phyloP scores from a whole-genome alignment of 1,284 basidiomycete genomes.

The Rhodotorula sp. region DNA sequence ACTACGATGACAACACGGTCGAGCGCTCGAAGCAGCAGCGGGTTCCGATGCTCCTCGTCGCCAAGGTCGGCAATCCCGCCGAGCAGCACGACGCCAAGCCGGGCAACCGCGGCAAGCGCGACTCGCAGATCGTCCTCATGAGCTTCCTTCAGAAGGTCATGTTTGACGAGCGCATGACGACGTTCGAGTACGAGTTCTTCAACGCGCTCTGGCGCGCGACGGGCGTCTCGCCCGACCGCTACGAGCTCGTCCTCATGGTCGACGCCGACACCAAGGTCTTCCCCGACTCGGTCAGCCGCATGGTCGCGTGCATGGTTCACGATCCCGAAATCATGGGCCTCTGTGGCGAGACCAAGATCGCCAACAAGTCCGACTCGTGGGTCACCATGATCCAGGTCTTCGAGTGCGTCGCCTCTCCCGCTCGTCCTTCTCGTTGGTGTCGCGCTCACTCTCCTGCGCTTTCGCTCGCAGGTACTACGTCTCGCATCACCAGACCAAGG shows the following conservation, averaged over 20 bases:
- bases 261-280: constrained; percentile 56
- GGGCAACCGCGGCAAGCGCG: constrained; percentile 97
- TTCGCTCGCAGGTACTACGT: constrained; percentile 94
- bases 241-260: constrained; percentile 55
- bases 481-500: constrained; percentile 85
- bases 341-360: constrained; percentile 58
- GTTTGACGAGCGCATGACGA: constrained; percentile 57
- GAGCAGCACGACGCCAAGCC: constrained; percentile 88
- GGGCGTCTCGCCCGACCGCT: constrained; percentile 55
- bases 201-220: constrained; percentile 56
- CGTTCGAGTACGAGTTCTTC: constrained; percentile 57
- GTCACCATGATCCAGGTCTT: constrained; percentile 56
- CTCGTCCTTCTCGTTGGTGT: no score
- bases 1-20: constrained; percentile 88
- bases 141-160: constrained; percentile 56
- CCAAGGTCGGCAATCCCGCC: constrained; percentile 88
- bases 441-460: constrained; percentile 55
- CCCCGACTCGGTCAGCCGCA: constrained; percentile 55
- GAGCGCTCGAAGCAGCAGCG: constrained; percentile 95
- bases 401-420: background rate
- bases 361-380: constrained; percentile 56
- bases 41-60: constrained; percentile 91
- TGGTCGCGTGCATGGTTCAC: constrained; percentile 56
- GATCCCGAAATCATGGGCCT: constrained; percentile 57
- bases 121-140: constrained; percentile 77